Evolutionary conservation across 2,329 filamentous ascomycete species (phyloP).

Genomic region (Fusarium verrucosum): DNA sequence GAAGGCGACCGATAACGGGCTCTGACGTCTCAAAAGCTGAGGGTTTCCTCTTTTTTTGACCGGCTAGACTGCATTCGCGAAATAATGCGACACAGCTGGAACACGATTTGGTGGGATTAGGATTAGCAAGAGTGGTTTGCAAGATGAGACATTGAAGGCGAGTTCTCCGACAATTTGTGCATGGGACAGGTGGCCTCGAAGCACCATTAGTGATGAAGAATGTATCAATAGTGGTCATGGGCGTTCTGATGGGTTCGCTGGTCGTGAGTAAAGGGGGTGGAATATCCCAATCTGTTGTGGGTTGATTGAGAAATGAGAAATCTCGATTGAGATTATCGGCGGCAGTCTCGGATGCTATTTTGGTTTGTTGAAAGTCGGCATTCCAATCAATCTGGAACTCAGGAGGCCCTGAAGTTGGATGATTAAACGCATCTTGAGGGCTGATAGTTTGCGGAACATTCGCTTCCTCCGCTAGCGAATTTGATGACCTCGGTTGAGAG

Average conservation of each 20-base stretch:
- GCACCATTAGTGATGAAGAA: conserved; percentile 55
- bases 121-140: conserved; percentile 57
- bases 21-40: conserved; percentile 57
- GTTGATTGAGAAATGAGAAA: conserved; percentile 38
- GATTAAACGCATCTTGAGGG: conserved; percentile 3
- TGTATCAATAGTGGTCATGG: conserved; percentile 47
- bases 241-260: background rate
- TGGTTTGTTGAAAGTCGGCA: conserved; percentile 32
- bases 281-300: conserved; percentile 17
- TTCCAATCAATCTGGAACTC: conserved; percentile 33
- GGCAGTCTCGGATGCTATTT: conserved; percentile 1
- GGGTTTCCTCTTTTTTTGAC: conserved; percentile 55
- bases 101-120: conserved; percentile 58
- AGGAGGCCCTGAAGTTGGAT: background rate
- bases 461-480: conserved; percentile 3
- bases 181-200: conserved; percentile 54
- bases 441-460: conserved; percentile 8
- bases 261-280: conserved; percentile 1
- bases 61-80: conserved; percentile 59
- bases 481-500: conserved; percentile 25
- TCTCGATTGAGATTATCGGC: conserved; percentile 4
- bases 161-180: conserved; percentile 55
- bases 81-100: conserved; percentile 62
- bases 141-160: conserved; percentile 60
- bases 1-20: conserved; percentile 59